Conservation (phyloP, 1,139 yeast species). For the Debaryomyces psychrophilus region DNA sequence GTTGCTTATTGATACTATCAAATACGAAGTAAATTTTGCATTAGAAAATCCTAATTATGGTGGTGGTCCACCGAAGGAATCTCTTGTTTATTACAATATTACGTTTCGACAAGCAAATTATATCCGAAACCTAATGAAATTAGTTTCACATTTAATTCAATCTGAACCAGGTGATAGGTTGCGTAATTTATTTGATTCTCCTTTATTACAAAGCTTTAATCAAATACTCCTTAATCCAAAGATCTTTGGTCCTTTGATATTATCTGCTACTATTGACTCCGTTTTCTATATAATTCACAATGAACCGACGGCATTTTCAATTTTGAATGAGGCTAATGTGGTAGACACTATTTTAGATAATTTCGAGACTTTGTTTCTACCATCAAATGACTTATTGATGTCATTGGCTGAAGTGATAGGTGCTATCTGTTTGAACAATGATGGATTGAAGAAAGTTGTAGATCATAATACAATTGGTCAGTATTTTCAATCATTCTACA, state of each 20-base stretch:
- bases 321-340: conserved; percentile 77
- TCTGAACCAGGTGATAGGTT: conserved; percentile 82
- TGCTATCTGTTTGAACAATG: conserved; percentile 78
- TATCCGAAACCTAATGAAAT: conserved; percentile 58
- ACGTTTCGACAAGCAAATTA: conserved; percentile 68
- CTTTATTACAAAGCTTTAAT: conserved; percentile 64
- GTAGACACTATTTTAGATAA: conserved; percentile 65
- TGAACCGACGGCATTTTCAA: conserved; percentile 88
- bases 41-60: conserved; percentile 56
- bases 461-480: conserved; percentile 48
- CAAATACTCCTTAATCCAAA: conserved; percentile 59
- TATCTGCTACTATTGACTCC: conserved; percentile 66
- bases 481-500: conserved; percentile 56
- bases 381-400: conserved; percentile 60
- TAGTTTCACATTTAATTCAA: conserved; percentile 66
- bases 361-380: conserved; percentile 54
- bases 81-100: conserved; percentile 59
- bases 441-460: conserved; percentile 64
- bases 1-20: conserved; percentile 60
- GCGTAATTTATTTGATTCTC: conserved; percentile 84
- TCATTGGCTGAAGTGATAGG: conserved; percentile 79
- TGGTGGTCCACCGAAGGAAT: conserved; percentile 55
- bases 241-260: conserved; percentile 70
- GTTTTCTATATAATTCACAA: conserved; percentile 78
- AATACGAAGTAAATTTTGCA: conserved; percentile 70